Base-by-base conservation (phyloP, 1,139 yeast genomes). In the Taphrina wiesneri region DNA sequence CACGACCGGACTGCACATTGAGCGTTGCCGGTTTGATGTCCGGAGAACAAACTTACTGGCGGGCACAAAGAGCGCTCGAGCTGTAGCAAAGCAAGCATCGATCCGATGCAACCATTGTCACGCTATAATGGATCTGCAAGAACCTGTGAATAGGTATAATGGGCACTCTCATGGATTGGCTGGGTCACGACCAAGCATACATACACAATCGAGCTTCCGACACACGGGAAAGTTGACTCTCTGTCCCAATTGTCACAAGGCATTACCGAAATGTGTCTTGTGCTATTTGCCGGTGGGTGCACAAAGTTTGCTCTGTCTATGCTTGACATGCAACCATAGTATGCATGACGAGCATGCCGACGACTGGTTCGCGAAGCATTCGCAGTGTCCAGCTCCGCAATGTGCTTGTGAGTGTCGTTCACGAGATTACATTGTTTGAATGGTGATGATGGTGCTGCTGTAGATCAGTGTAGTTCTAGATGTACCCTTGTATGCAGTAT, bases 281-380 rank as follows among this genome's bases (percentile, higher is more conserved):
- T 93, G 98, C 73, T 77, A 92, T 41, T 78, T 90, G 64, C 86
- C 96, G 0, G 78, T 91, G 69, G 98, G 98, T 0, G 84, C 43
- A 25, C 69, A 67, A 23, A 39, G 60, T 21, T 56, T 68, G 66
- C 91, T 93, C 71, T 89, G 95, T 70, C 90, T 90, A 76, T 93
- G 99, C 74, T 78, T 93, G 70, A 85, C 87, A 30, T 93, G 98
- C 75, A 90, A 88, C 74, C 98, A 93, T 73, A 97, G 97, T 0
- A 86, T 87, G 82, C 99, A 93, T 77, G 92, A 96, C 0, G 90
- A 87, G 17, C 98, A 93, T 75, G 97, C 98, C 0, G 91, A 88
- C 71, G 96, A 90, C 73, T 93, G 98, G 98, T 93, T 93, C 74
- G 83, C 87, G 21, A 87, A 86, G 74, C 96, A 92, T 72, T 84